A percentile compares a stretch with the other conserved stretches of the same genome.
These are phyloP conservation scores for Stagonosporopsis tanaceti DNA, from an alignment of 2,329 filamentous ascomycete species.

Conservation along the genomic window DNA sequence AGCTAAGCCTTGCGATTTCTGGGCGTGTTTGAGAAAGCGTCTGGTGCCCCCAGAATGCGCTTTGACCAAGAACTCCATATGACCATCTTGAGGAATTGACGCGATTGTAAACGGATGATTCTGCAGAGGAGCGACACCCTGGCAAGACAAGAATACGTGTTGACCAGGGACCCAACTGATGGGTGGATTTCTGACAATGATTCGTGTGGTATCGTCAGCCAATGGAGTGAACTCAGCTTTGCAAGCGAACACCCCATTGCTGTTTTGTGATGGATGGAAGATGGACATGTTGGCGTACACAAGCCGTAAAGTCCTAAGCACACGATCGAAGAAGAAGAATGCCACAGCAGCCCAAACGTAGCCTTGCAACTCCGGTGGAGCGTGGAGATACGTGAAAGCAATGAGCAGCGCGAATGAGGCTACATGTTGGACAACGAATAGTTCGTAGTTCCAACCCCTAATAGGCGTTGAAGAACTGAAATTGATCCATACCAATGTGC, in stretches of 20 bases:
- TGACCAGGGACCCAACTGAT: constrained; percentile 69
- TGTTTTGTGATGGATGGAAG: constrained; percentile 47
- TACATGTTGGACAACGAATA: constrained; percentile 75
- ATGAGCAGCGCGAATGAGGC: constrained; percentile 68
- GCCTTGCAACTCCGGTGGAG: constrained; percentile 65
- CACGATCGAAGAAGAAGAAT: constrained; percentile 68
- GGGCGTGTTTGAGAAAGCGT: constrained; percentile 60
- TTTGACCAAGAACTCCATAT: constrained; percentile 65
- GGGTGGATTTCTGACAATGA: constrained; percentile 64
- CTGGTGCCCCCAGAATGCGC: constrained; percentile 62
- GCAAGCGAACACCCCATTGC: constrained; percentile 46
- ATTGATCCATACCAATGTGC: constrained; percentile 70
- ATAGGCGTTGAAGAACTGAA: constrained; percentile 70
- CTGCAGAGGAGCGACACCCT: constrained; percentile 64
- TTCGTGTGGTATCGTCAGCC: constrained; percentile 62
- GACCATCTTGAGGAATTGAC: constrained; percentile 63
- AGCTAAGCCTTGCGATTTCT: constrained; percentile 45
- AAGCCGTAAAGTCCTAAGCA: constrained; percentile 54
- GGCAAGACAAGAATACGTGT: constrained; percentile 68
- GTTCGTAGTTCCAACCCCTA: constrained; percentile 71
- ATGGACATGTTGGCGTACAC: constrained; percentile 52
- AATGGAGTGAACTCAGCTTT: constrained; percentile 56
- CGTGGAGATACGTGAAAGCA: constrained; percentile 69
- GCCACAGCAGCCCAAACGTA: constrained; percentile 73
- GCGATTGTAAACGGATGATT: constrained; percentile 72